Evolutionary conservation across 169 alveolate genomes (phyloP).

Genomic region (Babesia sp.): DNA sequence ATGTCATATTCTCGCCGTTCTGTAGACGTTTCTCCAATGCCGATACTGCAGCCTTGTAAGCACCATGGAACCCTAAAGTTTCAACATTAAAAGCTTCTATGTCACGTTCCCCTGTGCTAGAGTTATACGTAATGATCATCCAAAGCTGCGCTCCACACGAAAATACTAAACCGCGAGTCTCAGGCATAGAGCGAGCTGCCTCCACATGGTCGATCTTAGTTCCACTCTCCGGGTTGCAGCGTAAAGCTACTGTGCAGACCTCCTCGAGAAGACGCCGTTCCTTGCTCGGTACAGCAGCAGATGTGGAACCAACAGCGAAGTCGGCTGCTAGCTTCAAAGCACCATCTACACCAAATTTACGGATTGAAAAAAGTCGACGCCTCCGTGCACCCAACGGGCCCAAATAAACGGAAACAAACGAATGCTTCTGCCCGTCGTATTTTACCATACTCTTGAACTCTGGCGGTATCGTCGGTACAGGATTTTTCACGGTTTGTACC

Average conservation of each 20-base stretch:
- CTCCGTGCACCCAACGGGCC: conserved; percentile 70
- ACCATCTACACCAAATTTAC: conserved; percentile 66
- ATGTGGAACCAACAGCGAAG: conserved; percentile 34
- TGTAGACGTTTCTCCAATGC: conserved; percentile 30
- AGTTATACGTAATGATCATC: conserved; percentile 47
- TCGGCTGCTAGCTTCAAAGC: conserved; percentile 68
- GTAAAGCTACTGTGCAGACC: conserved; percentile 43
- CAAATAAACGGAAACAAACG: conserved; percentile 69
- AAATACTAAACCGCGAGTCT: conserved; percentile 52
- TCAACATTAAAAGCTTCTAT: conserved; percentile 37
- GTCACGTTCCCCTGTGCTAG: conserved; percentile 14
- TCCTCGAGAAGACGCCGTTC: conserved; percentile 57
- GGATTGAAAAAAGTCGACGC: conserved; percentile 65
- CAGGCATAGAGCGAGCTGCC: conserved; percentile 41
- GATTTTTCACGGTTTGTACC: background rate
- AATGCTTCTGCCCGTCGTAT: conserved; percentile 68
- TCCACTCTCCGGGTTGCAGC: conserved; percentile 25
- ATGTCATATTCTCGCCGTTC: conserved; percentile 22
- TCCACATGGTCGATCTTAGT: conserved; percentile 28
- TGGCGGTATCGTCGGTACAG: conserved; percentile 22
- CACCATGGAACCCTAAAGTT: conserved; percentile 41
- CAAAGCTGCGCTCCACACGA: conserved; percentile 60
- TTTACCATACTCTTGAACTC: conserved; percentile 45
- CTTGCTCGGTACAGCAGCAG: conserved; percentile 43
- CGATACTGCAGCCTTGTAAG: conserved; percentile 44